A percentile compares a stretch with the other conserved stretches of the same genome.
phyloP scores from a whole-genome alignment of 768 basidiomycete species.

The Leucogyrophana mollusca region DNA sequence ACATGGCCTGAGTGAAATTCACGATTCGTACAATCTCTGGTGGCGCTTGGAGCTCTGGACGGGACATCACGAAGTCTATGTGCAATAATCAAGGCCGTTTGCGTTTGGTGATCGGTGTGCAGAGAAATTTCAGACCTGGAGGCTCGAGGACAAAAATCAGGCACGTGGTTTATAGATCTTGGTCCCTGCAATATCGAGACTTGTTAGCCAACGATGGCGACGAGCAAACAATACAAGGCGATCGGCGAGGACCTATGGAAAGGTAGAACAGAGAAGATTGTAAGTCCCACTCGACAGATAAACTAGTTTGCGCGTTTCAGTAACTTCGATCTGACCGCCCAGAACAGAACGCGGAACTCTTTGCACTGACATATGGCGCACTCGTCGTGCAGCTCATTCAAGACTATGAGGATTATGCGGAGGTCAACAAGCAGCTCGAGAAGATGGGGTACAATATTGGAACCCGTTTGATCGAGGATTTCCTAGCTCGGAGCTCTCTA shows the following conservation, averaged over 20 bases:
- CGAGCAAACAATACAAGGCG: slow-evolving; percentile 81
- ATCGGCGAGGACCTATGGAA: slow-evolving; percentile 98
- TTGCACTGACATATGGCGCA: slow-evolving; percentile 95
- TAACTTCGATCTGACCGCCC: slow-evolving; percentile 12
- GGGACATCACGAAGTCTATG: slow-evolving; percentile 53
- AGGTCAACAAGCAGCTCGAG: slow-evolving; percentile 95
- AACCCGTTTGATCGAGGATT: slow-evolving; percentile 93
- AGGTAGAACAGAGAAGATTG: slow-evolving; percentile 90
- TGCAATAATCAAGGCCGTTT: background rate
- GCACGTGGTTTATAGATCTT: too few relatives aligned
- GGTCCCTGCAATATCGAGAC: too few relatives aligned
- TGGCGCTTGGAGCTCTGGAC: slow-evolving; percentile 86
- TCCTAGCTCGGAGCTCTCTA: slow-evolving; percentile 88
- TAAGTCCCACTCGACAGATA: slow-evolving; percentile 43
- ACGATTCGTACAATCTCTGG: slow-evolving; percentile 77
- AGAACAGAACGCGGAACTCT: slow-evolving; percentile 91
- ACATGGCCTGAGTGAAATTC: background rate
- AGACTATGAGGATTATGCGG: slow-evolving; percentile 96
- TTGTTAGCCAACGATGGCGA: slow-evolving; percentile 48
- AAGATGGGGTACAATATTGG: slow-evolving; percentile 99
- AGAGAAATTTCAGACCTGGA: too few relatives aligned
- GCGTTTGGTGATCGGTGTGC: too few relatives aligned
- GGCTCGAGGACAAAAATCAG: too few relatives aligned
- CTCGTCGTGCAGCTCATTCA: slow-evolving; percentile 98
- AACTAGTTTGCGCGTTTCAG: slow-evolving; percentile 1